These are phyloP conservation scores for Atalantia buxifolia DNA, from an alignment of 345 rosid species.

Conservation along the genomic window DNA sequence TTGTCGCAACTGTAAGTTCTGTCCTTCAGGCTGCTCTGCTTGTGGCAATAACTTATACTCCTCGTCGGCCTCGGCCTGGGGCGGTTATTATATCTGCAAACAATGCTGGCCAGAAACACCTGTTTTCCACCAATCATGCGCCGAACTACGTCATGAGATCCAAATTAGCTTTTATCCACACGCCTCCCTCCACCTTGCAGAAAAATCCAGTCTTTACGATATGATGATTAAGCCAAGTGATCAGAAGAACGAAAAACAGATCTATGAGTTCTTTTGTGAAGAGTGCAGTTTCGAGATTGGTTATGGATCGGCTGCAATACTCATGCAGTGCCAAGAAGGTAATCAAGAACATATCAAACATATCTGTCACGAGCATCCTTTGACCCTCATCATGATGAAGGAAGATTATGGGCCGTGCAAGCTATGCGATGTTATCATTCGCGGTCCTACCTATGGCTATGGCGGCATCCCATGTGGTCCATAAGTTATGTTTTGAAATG, in stretches of 20 bases:
- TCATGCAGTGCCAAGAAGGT: neutral
- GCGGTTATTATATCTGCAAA: neutral
- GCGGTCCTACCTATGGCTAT: neutral
- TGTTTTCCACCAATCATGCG: neutral
- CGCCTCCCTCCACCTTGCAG: neutral
- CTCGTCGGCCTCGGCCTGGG: neutral
- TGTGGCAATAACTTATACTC: too few relatives aligned
- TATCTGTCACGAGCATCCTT: neutral
- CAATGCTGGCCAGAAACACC: neutral
- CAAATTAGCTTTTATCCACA: neutral
- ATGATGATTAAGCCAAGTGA: neutral
- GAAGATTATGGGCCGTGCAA: too few relatives aligned
- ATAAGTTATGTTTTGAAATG: neutral
- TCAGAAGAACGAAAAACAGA: too few relatives aligned
- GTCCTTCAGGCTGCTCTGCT: too few relatives aligned
- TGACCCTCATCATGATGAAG: neutral
- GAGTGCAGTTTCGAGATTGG: neutral
- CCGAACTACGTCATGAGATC: neutral
- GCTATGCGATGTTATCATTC: too few relatives aligned
- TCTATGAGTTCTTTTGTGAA: neutral
- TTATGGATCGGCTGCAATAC: neutral
- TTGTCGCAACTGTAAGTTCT: too few relatives aligned
- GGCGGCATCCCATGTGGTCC: neutral
- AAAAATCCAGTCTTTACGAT: neutral
- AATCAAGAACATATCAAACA: too few relatives aligned